Conservation (phyloP, 495 filamentous ascomycete genomes). For the Jackrogersella multiformis region DNA sequence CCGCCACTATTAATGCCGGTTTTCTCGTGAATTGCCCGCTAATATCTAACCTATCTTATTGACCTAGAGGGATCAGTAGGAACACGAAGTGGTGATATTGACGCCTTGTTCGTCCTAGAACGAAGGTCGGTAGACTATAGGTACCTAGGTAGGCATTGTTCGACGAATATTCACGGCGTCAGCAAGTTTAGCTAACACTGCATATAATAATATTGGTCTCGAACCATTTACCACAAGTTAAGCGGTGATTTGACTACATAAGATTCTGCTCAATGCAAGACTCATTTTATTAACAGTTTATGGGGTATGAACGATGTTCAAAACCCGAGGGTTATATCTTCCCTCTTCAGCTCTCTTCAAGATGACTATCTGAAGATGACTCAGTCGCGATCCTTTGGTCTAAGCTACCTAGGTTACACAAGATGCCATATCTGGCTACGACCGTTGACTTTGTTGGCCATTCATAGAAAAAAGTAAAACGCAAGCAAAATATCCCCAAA, state of each 20-base stretch:
- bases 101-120: too few species aligned
- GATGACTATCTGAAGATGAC: conserved; percentile 18
- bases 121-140: too few species aligned
- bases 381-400: conserved; percentile 13
- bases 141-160: neutral
- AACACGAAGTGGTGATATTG: too few species aligned
- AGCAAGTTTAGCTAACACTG: neutral
- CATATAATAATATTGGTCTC: neutral
- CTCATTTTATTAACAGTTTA: conserved; percentile 32
- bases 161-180: too few species aligned
- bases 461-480: conserved; percentile 21
- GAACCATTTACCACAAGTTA: neutral
- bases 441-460: conserved; percentile 13
- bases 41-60: too few species aligned
- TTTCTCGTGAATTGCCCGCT: too few species aligned
- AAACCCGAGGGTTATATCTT: conserved; percentile 18
- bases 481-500: conserved; percentile 29
- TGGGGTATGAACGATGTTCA: conserved; percentile 27
- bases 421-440: conserved; percentile 31
- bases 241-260: neutral
- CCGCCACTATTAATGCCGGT: too few species aligned
- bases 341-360: conserved; percentile 19
- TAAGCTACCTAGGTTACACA: conserved; percentile 41
- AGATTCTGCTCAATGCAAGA: conserved; percentile 18
- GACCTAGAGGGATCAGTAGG: too few species aligned